These are phyloP conservation scores for Capsicum baccatum DNA, from an alignment of 257 asterid genomes.

Conservation along the genomic window DNA sequence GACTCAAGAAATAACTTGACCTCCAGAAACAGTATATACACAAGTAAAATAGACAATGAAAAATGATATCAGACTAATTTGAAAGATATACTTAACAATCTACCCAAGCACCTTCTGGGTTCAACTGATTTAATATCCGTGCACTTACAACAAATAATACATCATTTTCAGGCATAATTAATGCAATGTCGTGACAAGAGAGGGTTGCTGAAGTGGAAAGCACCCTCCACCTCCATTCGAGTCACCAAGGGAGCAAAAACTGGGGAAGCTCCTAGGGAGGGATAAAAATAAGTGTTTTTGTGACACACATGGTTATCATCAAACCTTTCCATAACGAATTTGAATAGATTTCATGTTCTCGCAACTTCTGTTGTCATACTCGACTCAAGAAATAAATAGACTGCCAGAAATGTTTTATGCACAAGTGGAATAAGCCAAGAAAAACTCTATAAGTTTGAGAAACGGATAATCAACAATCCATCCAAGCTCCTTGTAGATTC, in stretches of 20 bases:
- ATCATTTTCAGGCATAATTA: slow-evolving; percentile 15
- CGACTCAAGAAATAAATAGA: not conserved
- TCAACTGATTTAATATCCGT: not conserved
- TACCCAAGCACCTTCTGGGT: not conserved
- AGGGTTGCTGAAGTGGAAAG: too few relatives aligned
- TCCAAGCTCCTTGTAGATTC: not conserved
- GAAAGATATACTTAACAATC: not conserved
- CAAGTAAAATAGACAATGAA: not conserved
- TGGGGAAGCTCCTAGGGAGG: too few relatives aligned
- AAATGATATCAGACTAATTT: not conserved
- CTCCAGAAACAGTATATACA: not conserved
- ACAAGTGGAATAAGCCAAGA: not conserved
- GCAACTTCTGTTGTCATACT: not conserved
- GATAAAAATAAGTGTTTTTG: not conserved
- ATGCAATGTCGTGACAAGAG: too few relatives aligned
- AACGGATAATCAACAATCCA: not conserved
- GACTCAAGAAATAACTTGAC: not conserved
- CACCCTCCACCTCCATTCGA: too few relatives aligned
- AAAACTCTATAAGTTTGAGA: not conserved
- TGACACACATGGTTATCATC: not conserved
- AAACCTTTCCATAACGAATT: not conserved
- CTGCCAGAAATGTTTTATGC: not conserved
- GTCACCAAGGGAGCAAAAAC: too few relatives aligned
- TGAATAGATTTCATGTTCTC: not conserved
- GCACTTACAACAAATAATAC: not conserved